Percentiles rank a stretch among this genome's conserved stretches.
phyloP scores from a whole-genome alignment of 2,329 filamentous ascomycete genomes.

The Colletotrichum navitas region DNA sequence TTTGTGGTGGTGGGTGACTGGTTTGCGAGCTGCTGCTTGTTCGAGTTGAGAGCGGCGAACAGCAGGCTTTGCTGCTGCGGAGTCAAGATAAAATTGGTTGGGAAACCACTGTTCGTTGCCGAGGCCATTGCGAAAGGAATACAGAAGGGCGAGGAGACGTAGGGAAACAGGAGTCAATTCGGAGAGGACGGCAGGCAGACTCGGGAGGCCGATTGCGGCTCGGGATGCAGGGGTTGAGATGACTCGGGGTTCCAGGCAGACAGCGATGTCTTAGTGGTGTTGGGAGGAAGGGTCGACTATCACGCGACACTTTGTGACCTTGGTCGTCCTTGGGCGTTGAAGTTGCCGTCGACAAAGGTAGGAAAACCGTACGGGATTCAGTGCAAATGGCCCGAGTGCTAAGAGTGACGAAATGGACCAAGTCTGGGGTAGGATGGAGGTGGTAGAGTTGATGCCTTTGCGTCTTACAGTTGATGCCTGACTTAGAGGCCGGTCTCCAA shows the following conservation, averaged over 20 bases:
- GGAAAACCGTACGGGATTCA: conserved; percentile 13
- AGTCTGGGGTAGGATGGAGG: conserved; percentile 34
- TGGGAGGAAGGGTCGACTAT: conserved; percentile 12
- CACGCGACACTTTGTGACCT: conserved; percentile 10
- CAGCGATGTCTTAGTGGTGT: conserved; percentile 6
- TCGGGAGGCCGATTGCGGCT: conserved; percentile 42
- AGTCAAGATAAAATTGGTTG: conserved; percentile 75
- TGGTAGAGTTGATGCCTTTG: conserved; percentile 45
- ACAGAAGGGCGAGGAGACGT: conserved; percentile 16
- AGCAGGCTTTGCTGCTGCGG: conserved; percentile 82
- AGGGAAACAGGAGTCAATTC: conserved; percentile 27
- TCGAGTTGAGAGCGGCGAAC: conserved; percentile 81
- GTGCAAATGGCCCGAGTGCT: not conserved
- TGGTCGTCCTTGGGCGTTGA: conserved; percentile 9
- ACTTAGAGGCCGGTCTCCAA: conserved; percentile 44
- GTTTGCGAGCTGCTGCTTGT: conserved; percentile 60
- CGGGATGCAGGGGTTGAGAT: conserved; percentile 28
- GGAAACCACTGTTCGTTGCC: conserved; percentile 58
- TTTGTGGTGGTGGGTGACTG: conserved; percentile 55
- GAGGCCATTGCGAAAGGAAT: conserved; percentile 61
- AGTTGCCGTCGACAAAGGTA: conserved; percentile 10
- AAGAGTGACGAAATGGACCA: conserved; percentile 35
- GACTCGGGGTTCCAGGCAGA: conserved; percentile 19
- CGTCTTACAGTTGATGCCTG: conserved; percentile 51
- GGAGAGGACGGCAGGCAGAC: conserved; percentile 24